Base-by-base conservation (phyloP, 495 filamentous ascomycete species). In the Podospora australis region DNA sequence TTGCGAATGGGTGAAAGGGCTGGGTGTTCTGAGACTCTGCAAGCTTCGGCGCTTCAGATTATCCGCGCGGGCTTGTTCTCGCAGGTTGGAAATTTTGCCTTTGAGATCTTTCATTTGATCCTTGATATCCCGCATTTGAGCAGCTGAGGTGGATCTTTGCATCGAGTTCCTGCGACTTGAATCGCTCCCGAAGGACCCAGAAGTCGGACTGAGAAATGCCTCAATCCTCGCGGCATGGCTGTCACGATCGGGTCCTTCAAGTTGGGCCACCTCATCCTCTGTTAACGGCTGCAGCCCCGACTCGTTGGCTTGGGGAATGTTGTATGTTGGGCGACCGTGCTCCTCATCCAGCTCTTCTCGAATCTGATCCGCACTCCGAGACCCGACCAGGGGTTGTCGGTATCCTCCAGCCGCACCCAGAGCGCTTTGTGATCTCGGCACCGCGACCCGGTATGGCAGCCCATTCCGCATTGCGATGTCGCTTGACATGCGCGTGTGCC, bases 21-120 rank as follows among this genome's bases (percentile, higher is more conserved):
- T 94, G 2, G 87, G 85, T 5, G 86, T 88, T 9, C 89, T 80
- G 38, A 96, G 67, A 64, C 80, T 91, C 54, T 91, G 88, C 44
- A 94, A 60, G 61, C 91, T 96, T 40, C 85, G 80, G 35, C 92
- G 78, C 52, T 86, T 84, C 52, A 95, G 65, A 50, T 77, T 87
- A 56, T 96, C 92, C 50, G 86, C 86, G 40, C 86, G 79, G 4
- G 85, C 84, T 61, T 90, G 85, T 54, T 90, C 80, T 50, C 90
- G 82, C 25, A 98, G 67, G 9, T 74, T 84, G 3, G 90, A 95
- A 17, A 98, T 87, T 55, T 89, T 87, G 42, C 91, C 92, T 57
- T 91, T 89, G 20, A 98, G 71, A 53, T 90, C 90, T 54, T 90
- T 83, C 85, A 97, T 92, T 69, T 98, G 90, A 53, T 90, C 85